A percentile compares a stretch with the other conserved stretches of the same genome.
These are phyloP conservation scores for Aspergillus ochraceoroseus DNA, from an alignment of 2,329 filamentous ascomycete species.

Conservation along the genomic window DNA sequence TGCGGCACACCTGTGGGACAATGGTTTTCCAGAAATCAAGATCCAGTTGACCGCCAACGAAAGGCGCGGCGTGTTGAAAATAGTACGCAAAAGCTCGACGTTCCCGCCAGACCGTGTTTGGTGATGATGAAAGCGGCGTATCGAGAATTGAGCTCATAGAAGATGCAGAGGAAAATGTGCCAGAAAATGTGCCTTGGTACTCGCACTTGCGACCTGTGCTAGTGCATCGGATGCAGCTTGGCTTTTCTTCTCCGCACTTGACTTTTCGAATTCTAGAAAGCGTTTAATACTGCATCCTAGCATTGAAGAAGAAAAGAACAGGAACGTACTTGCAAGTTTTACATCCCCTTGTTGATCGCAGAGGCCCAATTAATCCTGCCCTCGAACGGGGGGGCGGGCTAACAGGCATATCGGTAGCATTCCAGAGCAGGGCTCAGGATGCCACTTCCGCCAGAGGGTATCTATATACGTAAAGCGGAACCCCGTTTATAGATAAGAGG, in stretches of 20 bases:
- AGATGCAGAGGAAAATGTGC: constrained; percentile 8
- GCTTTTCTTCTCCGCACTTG: constrained; percentile 38
- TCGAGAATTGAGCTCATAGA: constrained; percentile 6
- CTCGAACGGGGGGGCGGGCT: background rate
- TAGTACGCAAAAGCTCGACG: constrained; percentile 40
- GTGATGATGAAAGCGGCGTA: constrained; percentile 18
- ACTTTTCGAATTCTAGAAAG: constrained; percentile 27
- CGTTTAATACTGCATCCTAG: constrained; percentile 4
- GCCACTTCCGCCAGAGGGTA: no score
- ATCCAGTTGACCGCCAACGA: constrained; percentile 34
- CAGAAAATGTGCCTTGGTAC: constrained; percentile 20
- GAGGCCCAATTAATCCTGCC: constrained; percentile 5
- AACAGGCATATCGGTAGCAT: constrained; percentile 4
- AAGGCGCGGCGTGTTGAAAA: constrained; percentile 30
- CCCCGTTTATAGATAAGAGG: no score
- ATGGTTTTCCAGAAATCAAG: constrained; percentile 35
- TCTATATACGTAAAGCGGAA: no score
- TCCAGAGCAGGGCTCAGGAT: constrained; percentile 1
- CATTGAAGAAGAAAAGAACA: background rate
- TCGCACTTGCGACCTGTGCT: constrained; percentile 35
- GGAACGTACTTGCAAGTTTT: constrained; percentile 33
- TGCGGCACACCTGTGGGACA: constrained; percentile 35
- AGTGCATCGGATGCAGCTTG: constrained; percentile 31
- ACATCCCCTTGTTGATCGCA: constrained; percentile 29
- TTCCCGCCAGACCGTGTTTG: constrained; percentile 30